Base-by-base conservation (phyloP, 1,284 basidiomycete genomes). In the Malassezia brasiliensis region DNA sequence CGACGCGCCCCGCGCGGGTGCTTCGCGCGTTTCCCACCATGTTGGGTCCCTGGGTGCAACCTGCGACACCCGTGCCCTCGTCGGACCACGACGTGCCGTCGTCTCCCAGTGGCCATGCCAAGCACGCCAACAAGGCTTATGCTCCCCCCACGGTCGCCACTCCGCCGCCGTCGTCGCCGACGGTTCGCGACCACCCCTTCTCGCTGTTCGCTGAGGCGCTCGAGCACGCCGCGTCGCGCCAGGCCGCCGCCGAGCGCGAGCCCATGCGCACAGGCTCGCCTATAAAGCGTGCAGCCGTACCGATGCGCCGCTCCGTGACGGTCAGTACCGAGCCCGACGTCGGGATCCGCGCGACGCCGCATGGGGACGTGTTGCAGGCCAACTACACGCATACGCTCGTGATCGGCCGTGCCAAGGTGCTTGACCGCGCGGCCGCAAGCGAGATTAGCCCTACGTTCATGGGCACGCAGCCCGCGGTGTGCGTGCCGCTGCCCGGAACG, bases 401-500 rank as follows among this genome's bases (percentile, higher is more conserved):
- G 7, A 19, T 57, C 15, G 55, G 55, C 2, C 55, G 55, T 7
- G 50, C 38, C 38, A 52, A 44, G 25, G 31, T 44, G 12, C 45
- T 47, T 1, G 31, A 35, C 20, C 30, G 45, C 31, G 45, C 9
- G 12, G 32, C 45, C 11, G 35, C 35, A 14, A 7, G 12, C 32
- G 32, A 20, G 10, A 17, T 19, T 5, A 31, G 39, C 19, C 36
- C 34, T 5, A 14, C 50, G 25, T 46, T 57, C 31, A 30, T 69
- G 1, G 70, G 67, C 37, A 47, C 63, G 28, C 62, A 60, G 40
- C 63, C 59, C 14, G 47, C 61, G 28, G 52, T 62, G 17, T 59
- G 62, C 22, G 62, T 71, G 39, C 55, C 61, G 25, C 61, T 74
- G 8, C 67, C 72, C 19, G 61, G 61, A 38, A 54, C 58, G 5